Conservation (phyloP, 2,329 filamentous ascomycete species). For the Albophoma yamanashiensis region DNA sequence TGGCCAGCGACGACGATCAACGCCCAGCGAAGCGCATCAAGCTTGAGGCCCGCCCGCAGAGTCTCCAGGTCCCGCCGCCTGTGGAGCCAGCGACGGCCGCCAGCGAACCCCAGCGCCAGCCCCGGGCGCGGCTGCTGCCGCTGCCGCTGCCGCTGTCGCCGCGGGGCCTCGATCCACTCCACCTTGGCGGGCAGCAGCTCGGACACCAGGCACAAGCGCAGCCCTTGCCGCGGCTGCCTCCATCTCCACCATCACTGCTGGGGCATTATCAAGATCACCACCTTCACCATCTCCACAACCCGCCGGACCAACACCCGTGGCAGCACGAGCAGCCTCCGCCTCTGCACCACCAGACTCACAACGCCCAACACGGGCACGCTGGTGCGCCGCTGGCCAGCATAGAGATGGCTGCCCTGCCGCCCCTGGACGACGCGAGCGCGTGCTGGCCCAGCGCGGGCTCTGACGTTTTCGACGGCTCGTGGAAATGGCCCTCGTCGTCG, state of each 20-base stretch:
- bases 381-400: neutral
- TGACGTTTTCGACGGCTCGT: constrained; percentile 1
- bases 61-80: neutral
- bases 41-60: constrained; percentile 3
- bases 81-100: neutral
- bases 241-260: neutral
- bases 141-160: neutral
- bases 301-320: neutral
- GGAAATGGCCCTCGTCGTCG: constrained; percentile 4
- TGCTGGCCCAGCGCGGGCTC: neutral
- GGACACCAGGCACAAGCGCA: neutral
- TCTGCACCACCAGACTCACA: neutral
- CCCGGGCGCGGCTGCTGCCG: neutral
- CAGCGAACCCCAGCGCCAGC: neutral
- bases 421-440: neutral
- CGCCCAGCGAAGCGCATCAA: constrained; percentile 13
- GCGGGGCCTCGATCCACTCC: neutral
- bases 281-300: neutral
- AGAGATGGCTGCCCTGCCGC: neutral
- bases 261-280: neutral
- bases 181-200: neutral
- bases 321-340: neutral
- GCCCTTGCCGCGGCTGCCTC: neutral
- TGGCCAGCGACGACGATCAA: constrained; percentile 4
- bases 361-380: neutral